These are phyloP conservation scores for Hebeloma cylindrosporum DNA, from an alignment of 768 basidiomycete species.

Conservation along the genomic window DNA sequence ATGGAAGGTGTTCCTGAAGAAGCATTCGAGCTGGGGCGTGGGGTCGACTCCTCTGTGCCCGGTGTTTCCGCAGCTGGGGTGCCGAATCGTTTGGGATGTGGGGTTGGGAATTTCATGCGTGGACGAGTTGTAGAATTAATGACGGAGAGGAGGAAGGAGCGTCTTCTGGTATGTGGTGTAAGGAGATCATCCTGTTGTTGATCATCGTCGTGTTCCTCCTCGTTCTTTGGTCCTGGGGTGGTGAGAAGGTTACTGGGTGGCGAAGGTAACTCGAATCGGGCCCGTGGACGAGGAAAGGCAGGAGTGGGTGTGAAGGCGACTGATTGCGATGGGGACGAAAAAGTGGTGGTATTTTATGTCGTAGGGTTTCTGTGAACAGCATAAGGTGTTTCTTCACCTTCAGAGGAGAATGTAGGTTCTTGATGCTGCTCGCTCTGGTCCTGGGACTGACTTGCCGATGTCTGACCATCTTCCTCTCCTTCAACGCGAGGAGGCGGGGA, in stretches of 20 bases:
- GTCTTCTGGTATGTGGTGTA: slow-evolving; percentile 72
- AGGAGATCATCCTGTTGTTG: slow-evolving; percentile 44
- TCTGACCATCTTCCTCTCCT: slow-evolving; percentile 16
- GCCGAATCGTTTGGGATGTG: slow-evolving; percentile 50
- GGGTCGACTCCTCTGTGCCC: slow-evolving; percentile 33
- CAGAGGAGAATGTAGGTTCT: slow-evolving; percentile 76
- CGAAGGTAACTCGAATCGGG: slow-evolving; percentile 57
- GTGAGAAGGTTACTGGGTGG: slow-evolving; percentile 42
- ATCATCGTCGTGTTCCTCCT: slow-evolving; percentile 23
- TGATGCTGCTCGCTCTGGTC: slow-evolving; percentile 21
- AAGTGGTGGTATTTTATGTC: slow-evolving; percentile 35
- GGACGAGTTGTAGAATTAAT: slow-evolving; percentile 83
- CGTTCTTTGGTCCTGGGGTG: slow-evolving; percentile 26
- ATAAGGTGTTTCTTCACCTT: slow-evolving; percentile 47
- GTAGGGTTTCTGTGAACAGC: slow-evolving; percentile 24
- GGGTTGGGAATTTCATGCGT: slow-evolving; percentile 62
- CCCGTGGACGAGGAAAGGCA: slow-evolving; percentile 57
- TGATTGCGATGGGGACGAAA: slow-evolving; percentile 57
- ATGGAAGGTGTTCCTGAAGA: slow-evolving; percentile 22
- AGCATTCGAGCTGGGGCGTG: slow-evolving; percentile 30
- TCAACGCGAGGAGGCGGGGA: slow-evolving; percentile 40
- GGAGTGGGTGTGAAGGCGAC: slow-evolving; percentile 69
- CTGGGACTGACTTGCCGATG: slow-evolving; percentile 20
- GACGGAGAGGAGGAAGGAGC: slow-evolving; percentile 80
- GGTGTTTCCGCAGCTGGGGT: slow-evolving; percentile 31